Evolutionary conservation across 306 rosid genomes (phyloP), one percentile per base, ranked within the genome.

Genomic region (Prunus armeniaca): DNA sequence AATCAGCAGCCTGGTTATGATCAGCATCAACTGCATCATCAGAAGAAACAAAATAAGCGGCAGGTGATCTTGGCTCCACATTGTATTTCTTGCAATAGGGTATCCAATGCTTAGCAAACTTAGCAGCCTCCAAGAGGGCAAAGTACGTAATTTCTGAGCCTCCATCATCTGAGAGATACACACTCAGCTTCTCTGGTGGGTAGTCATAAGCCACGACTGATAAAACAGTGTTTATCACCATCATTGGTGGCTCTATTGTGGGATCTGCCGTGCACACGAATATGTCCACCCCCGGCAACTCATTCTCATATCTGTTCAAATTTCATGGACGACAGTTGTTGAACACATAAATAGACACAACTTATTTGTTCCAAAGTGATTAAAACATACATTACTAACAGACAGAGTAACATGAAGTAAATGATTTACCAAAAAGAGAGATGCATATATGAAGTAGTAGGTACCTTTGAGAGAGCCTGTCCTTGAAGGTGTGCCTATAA

Each of bases 181-280:
- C 96, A 34, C 84, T 82, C 1, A 91, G 76, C 82, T 91, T 94
- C 76, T 94, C 86, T 0, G 82, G 13, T 65, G 97, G 97, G 65
- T 94, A 94, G 0, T 94, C 91, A 15, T 85, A 94, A 1, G 94
- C 87, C 98, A 91, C 87, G 0, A 89, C 88, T 4, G 97, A 93
- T 62, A 94, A 17, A 11, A 91, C 91, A 5, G 97, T 94, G 80
- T 89, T 91, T 0, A 90, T 82, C 68, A 86, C 97, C 94, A 94
- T 94, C 49, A 81, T 45, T 3, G 96, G 82, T 25, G 98, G 97
- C 84, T 91, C 98, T 6, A 85, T 74, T 27, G 69, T 86, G 6
- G 96, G 87, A 19, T 94, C 94, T 25, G 97, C 97, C 1, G 98
- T 91, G 86, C 98, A 91, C 74, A 94, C 97, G 77, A 87, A 94